Conservation (phyloP, 2,329 filamentous ascomycete genomes). For the Phaeosphaeria sp. region DNA sequence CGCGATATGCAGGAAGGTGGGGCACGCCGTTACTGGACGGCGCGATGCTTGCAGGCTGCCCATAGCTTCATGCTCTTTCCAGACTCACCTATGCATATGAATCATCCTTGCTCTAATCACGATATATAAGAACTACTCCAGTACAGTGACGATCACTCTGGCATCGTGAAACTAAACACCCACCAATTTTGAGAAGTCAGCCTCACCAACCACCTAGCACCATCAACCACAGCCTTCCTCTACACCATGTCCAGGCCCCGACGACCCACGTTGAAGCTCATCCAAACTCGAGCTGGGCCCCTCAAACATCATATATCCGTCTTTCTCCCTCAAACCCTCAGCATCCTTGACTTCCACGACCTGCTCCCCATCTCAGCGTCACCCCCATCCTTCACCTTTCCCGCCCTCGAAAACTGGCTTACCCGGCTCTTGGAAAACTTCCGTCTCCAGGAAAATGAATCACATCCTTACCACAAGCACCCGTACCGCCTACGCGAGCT, state of each 20-base stretch:
- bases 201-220: not conserved
- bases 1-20: not conserved
- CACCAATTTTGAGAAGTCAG: not conserved
- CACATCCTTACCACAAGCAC: constrained; percentile 59
- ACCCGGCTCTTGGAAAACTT: constrained; percentile 58
- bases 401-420: constrained; percentile 64
- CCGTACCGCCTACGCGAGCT: constrained; percentile 62
- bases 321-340: constrained; percentile 52
- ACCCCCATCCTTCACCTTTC: constrained; percentile 49
- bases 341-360: constrained; percentile 36
- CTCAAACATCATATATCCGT: constrained; percentile 43
- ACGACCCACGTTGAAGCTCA: not conserved
- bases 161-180: not conserved
- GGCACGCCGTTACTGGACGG: not conserved
- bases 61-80: not conserved
- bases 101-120: not conserved
- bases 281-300: not conserved
- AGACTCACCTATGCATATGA: not conserved
- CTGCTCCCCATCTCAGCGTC: constrained; percentile 8
- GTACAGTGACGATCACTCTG: not conserved
- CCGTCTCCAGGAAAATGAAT: constrained; percentile 50
- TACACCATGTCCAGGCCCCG: not conserved
- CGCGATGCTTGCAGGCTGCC: not conserved
- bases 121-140: not conserved
- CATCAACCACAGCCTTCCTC: not conserved